phyloP scores from a whole-genome alignment of 352 stramenopile species.

The Phytophthora cryptogea region DNA sequence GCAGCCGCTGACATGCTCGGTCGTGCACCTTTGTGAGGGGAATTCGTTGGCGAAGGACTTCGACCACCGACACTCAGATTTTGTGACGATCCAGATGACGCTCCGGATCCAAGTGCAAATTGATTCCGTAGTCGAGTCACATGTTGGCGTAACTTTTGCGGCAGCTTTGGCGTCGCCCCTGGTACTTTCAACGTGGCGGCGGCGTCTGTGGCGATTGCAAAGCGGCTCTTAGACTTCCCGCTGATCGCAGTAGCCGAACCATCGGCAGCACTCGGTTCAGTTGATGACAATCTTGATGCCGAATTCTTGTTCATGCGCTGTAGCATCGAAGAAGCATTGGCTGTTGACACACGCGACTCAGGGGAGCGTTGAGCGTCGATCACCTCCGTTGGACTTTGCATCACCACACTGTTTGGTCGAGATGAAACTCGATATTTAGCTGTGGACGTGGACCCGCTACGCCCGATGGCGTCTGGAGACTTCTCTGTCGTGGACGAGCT shows the following conservation, averaged over 20 bases:
- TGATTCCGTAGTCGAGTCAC: slow-evolving; percentile 58
- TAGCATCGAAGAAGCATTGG: slow-evolving; percentile 29
- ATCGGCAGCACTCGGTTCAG: slow-evolving; percentile 3
- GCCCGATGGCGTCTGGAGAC: slow-evolving; percentile 1
- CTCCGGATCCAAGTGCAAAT: slow-evolving; percentile 27
- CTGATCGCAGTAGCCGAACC: background rate
- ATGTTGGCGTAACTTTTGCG: slow-evolving; percentile 57
- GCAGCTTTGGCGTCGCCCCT: slow-evolving; percentile 37
- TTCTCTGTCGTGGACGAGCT: slow-evolving; percentile 1
- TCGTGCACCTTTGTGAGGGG: slow-evolving; percentile 12
- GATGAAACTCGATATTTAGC: slow-evolving; percentile 27
- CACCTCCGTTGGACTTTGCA: slow-evolving; percentile 9
- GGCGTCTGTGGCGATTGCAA: slow-evolving; percentile 8
- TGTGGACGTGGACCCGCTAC: slow-evolving; percentile 18
- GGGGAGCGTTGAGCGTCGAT: slow-evolving; percentile 1
- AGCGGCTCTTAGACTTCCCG: slow-evolving; percentile 25
- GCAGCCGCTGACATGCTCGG: slow-evolving; percentile 13
- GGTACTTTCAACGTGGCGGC: slow-evolving; percentile 7
- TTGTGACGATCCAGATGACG: slow-evolving; percentile 17
- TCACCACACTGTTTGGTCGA: slow-evolving; percentile 8
- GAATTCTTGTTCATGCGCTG: slow-evolving; percentile 37
- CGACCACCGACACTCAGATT: slow-evolving; percentile 16
- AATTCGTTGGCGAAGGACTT: slow-evolving; percentile 18
- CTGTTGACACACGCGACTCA: slow-evolving; percentile 14
- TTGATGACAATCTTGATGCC: slow-evolving; percentile 11